Base-by-base conservation (phyloP, 345 rosid genomes). In the Murraya paniculata region DNA sequence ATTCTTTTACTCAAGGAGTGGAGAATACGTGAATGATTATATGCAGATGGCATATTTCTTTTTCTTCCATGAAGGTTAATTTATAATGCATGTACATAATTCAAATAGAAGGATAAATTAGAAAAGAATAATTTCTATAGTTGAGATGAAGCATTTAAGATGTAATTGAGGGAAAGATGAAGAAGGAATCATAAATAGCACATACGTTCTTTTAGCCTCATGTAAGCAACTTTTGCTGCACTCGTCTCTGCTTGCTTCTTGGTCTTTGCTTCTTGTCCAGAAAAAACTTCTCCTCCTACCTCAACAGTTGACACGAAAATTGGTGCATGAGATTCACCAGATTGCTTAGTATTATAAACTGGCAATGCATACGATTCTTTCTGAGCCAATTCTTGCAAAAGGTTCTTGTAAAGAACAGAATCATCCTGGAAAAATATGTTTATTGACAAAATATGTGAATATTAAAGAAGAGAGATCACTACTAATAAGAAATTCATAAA, bases 191-290 rank as follows among this genome's bases (percentile, higher is more conserved):
- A 56, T 33, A 55, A 9, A 45, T 57, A 38, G 80, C 77, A 71
- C 78, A 55, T 82, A 81, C 86, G 41, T 74, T 71, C 75, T 80
- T 74, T 88, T 31, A 90, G 50, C 33, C 78, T 77, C n/a, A 70
- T 67, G 68, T 84, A 91, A 68, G 97, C 95, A 25, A 85, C 80
- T 79, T 88, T 93, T n/a, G 97, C 97, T 10, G 94, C 95, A 75
- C 75, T 89, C 77, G 84, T 62, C 84, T 93, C 94, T 4, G 97
- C 92, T 11, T 82, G 74, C 67, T 90, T 93, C 82, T 90, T 91
- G 21, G 89, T 87, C 82, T 74, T 90, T 11, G 91, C 82, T 60
- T 64, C 87, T 22, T 83, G 83, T 41, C 97, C 95, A 14, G 8
- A 72, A 74, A 88, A 93, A 39, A 10, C 0, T 57, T 82, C 71